Evolutionary conservation across 495 filamentous ascomycete species (phyloP).

Genomic region (Chaetomium fimeti): DNA sequence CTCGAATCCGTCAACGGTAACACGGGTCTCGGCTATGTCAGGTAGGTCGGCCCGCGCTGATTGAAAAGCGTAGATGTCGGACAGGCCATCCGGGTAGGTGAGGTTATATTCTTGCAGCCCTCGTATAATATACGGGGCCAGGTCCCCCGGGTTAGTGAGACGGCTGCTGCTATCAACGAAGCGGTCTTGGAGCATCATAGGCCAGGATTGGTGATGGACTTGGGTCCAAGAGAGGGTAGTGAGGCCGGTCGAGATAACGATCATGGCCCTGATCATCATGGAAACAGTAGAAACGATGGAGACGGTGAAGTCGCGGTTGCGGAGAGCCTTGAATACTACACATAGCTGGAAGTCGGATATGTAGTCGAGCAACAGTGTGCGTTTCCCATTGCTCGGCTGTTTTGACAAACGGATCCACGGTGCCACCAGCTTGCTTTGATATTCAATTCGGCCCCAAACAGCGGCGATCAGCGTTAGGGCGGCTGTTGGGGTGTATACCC

Average conservation of each 20-base stretch:
- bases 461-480: background rate
- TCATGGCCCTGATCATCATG: background rate
- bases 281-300: background rate
- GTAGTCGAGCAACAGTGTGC: background rate
- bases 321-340: background rate
- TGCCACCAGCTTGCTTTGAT: slow-evolving; percentile 1
- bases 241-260: slow-evolving; percentile 1
- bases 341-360: background rate
- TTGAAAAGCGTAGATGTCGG: background rate
- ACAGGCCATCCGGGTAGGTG: background rate
- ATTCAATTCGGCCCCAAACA: background rate
- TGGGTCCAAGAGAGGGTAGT: background rate
- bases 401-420: background rate
- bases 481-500: background rate
- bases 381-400: background rate
- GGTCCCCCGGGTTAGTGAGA: background rate
- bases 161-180: background rate
- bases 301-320: background rate
- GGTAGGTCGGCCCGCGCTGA: background rate
- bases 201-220: background rate
- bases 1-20: background rate
- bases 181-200: background rate
- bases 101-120: background rate
- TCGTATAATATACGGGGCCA: background rate
- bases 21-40: background rate